Percentiles rank a stretch among this genome's conserved stretches.
phyloP scores from a whole-genome alignment of 2,329 filamentous ascomycete species.

The Pseudogymnoascus verrucosus region DNA sequence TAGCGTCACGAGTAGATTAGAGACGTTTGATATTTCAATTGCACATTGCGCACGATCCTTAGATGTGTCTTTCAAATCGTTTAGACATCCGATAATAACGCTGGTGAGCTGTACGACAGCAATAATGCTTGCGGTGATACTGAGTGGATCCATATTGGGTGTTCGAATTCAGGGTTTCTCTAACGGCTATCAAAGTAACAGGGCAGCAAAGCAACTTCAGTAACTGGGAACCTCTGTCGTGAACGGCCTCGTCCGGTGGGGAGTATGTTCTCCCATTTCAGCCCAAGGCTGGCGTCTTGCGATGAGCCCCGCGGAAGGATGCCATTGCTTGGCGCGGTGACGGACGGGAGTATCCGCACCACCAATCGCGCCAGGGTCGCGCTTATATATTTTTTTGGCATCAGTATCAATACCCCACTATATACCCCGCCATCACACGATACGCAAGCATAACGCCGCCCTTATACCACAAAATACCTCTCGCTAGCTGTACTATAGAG shows the following conservation, averaged over 20 bases:
- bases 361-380: neutral
- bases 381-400: neutral
- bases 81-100: neutral
- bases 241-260: neutral
- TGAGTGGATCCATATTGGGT: neutral
- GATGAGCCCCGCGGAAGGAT: neutral
- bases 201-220: neutral
- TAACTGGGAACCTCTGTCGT: neutral
- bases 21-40: neutral
- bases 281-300: neutral
- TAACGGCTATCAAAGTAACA: neutral
- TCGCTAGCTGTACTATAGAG: neutral
- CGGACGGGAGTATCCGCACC: neutral
- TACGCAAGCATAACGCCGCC: neutral
- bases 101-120: constrained; percentile 2
- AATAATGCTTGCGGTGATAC: neutral
- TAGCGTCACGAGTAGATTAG: neutral
- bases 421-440: neutral
- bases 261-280: neutral
- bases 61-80: neutral
- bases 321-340: neutral
- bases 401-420: neutral
- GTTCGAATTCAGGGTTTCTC: neutral
- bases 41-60: neutral
- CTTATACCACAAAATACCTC: neutral